Conservation (phyloP, 2,329 filamentous ascomycete species). For the Metarhizium rileyi region DNA sequence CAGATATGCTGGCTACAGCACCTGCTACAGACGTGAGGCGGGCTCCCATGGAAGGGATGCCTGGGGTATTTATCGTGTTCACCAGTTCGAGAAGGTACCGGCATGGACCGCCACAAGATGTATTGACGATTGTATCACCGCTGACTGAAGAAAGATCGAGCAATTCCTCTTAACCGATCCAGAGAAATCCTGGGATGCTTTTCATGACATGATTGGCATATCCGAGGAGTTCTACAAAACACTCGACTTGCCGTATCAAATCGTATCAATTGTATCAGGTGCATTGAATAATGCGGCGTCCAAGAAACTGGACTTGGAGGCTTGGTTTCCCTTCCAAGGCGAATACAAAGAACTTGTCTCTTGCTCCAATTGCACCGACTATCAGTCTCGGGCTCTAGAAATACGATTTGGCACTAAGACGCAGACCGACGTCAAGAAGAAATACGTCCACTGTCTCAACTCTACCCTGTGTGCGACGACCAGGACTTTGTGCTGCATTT, state of each 20-base stretch:
- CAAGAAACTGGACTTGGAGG: constrained; percentile 94
- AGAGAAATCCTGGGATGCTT: constrained; percentile 85
- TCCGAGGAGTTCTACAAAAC: constrained; percentile 95
- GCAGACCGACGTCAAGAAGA: constrained; percentile 73
- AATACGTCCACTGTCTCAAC: constrained; percentile 90
- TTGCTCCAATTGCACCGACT: constrained; percentile 96
- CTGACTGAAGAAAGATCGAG: constrained; percentile 39
- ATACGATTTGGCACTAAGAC: constrained; percentile 86
- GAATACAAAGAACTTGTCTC: constrained; percentile 98
- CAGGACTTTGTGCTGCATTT: constrained; percentile 82
- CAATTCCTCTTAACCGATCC: constrained; percentile 76
- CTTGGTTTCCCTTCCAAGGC: constrained; percentile 91
- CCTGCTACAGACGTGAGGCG: constrained; percentile 92
- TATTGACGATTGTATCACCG: not conserved
- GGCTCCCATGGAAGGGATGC: constrained; percentile 79
- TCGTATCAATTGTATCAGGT: constrained; percentile 92
- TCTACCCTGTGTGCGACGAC: constrained; percentile 86
- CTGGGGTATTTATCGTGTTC: constrained; percentile 96
- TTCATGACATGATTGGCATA: constrained; percentile 83
- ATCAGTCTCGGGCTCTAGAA: constrained; percentile 88
- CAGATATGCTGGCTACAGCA: constrained; percentile 88
- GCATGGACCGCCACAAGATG: not conserved
- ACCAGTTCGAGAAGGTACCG: constrained; percentile 85
- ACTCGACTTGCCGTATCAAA: constrained; percentile 77
- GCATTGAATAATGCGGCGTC: constrained; percentile 68